A percentile compares a stretch with the other conserved stretches of the same genome.
Evolutionary conservation across 2,329 filamentous ascomycete genomes (phyloP).

Genomic region (Conoideocrella luteorostrata): DNA sequence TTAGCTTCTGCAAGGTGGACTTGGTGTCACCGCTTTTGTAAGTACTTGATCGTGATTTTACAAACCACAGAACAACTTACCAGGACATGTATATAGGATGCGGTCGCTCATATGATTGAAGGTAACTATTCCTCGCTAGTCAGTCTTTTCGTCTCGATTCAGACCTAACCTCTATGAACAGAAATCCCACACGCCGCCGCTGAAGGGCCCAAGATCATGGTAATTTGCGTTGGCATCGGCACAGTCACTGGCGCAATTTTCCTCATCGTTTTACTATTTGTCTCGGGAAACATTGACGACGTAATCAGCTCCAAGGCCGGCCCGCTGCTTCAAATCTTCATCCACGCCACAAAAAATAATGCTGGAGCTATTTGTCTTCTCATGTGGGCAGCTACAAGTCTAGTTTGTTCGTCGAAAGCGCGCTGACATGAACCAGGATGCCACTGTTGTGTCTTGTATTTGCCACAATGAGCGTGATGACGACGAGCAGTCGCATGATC

Average conservation of each 20-base stretch:
- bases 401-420: background rate
- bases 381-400: constrained; percentile 36
- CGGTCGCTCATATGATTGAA: constrained; percentile 30
- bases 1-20: constrained; percentile 25
- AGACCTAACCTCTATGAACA: background rate
- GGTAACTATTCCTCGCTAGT: constrained; percentile 7
- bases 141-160: background rate
- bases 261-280: constrained; percentile 57
- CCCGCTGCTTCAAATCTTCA: constrained; percentile 56
- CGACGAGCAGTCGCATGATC: constrained; percentile 58
- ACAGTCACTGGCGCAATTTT: constrained; percentile 58
- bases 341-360: constrained; percentile 54
- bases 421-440: constrained; percentile 22
- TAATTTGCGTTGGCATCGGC: constrained; percentile 57
- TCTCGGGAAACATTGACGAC: constrained; percentile 48
- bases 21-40: constrained; percentile 26
- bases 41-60: constrained; percentile 1
- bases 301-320: constrained; percentile 51
- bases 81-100: constrained; percentile 15
- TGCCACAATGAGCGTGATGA: constrained; percentile 58
- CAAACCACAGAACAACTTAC: background rate
- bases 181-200: constrained; percentile 25
- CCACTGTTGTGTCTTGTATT: constrained; percentile 59
- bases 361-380: constrained; percentile 57
- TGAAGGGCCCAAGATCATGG: constrained; percentile 27